Base-by-base conservation (phyloP, 1,139 yeast genomes). In the Blastobotrys aristatus region DNA sequence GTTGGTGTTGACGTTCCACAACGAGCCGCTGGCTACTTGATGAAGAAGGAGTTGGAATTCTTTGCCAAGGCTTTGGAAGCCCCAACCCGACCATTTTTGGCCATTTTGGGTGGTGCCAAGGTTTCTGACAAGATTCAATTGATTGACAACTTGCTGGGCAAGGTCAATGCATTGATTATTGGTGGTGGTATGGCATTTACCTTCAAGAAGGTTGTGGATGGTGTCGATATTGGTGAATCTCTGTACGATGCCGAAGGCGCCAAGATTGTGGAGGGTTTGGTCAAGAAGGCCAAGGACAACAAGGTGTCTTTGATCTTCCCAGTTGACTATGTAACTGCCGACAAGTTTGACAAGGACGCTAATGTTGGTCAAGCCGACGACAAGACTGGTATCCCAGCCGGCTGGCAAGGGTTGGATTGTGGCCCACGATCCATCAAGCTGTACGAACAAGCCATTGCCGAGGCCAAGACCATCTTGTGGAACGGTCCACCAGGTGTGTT, bases 171-270 rank as follows among this genome's bases (percentile, higher is more conserved):
- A 56, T 77, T 90, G 70, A 87, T 90, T 72, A 83, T 90, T 64
- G 97, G 97, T 69, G 97, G 97, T 75, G 97, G 97, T 75, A 90
- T 90, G 97, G 90, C 97, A 52, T 90, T 89, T 82, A 90, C 97
- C 65, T 90, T 90, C 80, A 87, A 86, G 79, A 90, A 92, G 80
- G 84, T 90, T 51, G 71, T 88, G 61, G 85, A 87, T 70, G 78
- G 79, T 68, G 82, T 86, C 75, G 70, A 62, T 54, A 92, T 92
- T 63, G 97, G 97, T 69, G 74, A 81, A 70, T 90, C 97, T 40
- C 77, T 90, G 65, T 90, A 68, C 72, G 97, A 90, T 69, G 85
- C 79, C 66, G 96, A 80, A 51, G 97, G 97, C 66, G 84, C 97
- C 61, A 84, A 88, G 79, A 82, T 87, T 62, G 97, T 89, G 64